Conservation (phyloP, 148 eudicot genomes). For the Rhododendron molle region DNA sequence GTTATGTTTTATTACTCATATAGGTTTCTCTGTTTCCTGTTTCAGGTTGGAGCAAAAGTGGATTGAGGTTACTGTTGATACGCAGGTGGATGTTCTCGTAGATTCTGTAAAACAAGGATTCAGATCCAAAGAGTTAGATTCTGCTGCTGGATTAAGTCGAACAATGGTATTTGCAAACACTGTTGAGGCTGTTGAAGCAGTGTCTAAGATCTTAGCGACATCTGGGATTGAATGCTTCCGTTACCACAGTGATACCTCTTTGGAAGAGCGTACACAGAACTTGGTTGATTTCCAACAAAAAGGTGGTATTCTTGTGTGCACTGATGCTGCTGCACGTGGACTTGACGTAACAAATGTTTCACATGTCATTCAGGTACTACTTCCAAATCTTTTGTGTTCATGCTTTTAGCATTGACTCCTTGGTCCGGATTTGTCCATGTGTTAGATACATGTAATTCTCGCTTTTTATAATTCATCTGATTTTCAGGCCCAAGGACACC, state of each 20-base stretch:
- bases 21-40: neutral
- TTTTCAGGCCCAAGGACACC: neutral
- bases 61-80: constrained; percentile 75
- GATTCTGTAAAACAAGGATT: constrained; percentile 51
- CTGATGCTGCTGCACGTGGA: constrained; percentile 97
- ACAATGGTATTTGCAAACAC: constrained; percentile 97
- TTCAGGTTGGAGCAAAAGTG: constrained; percentile 82
- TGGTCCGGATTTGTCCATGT: neutral
- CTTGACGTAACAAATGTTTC: constrained; percentile 80
- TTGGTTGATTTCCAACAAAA: constrained; percentile 58
- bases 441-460: neutral
- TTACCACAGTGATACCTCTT: constrained; percentile 68
- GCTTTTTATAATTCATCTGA: neutral
- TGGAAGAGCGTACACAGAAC: constrained; percentile 70
- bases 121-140: constrained; percentile 18
- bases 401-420: neutral
- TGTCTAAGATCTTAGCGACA: constrained; percentile 51
- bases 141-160: constrained; percentile 34
- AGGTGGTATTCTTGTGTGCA: constrained; percentile 89
- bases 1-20: neutral
- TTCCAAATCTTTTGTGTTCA: neutral
- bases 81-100: constrained; percentile 82
- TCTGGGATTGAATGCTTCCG: constrained; percentile 66
- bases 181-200: constrained; percentile 90
- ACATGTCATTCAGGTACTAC: constrained; percentile 86